Evolutionary conservation across 495 filamentous ascomycete genomes (phyloP), one percentile per base, ranked within the genome.

Genomic region (Xylaria grammica): DNA sequence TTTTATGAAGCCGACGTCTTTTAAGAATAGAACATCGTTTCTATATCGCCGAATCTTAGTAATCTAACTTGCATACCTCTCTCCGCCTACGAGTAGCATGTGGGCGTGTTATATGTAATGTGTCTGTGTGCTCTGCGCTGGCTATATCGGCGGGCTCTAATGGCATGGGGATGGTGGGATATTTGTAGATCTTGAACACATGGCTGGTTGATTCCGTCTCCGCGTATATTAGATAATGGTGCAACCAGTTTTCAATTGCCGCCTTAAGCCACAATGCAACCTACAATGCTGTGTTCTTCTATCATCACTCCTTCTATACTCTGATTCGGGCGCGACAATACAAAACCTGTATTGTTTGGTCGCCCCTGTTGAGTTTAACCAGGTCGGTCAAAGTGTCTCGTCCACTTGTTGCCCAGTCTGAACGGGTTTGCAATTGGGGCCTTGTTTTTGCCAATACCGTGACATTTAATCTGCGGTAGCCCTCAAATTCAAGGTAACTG

Each of bases 221-320:
- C 24, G 42, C 42, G 8, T 24, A 40, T 26, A 38, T 40, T 20
- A 20, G 9, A 20, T 56, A 58, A 4, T 3, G 22, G 69, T 69
- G 67, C 60, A 68, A 44, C 63, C 68, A 53, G 63, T 70, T 30
- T 36, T 60, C 67, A 46, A 22, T 69, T 62, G 68, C 64, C 62
- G 71, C 71, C 68, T 50, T 71, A 65, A 72, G 66, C 71, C 61
- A 70, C 68, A 51, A 65, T 65, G 64, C 63, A 29, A 68, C 65
- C 63, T 70, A 46, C 40, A 38, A 10, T 20, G 27, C 34, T 22
- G 29, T 26, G 3, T 45, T 45, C 54, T 6, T 7, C 17, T 45
- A 45, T 15, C 40, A 15, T 30, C 11, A 15, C 26, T 26, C 26
- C 26, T 51, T 42, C 27, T 8, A 55, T 17, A 4, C 34, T 55